Conservation (phyloP, 805 yeast genomes). For the Peterozyma toletana region DNA sequence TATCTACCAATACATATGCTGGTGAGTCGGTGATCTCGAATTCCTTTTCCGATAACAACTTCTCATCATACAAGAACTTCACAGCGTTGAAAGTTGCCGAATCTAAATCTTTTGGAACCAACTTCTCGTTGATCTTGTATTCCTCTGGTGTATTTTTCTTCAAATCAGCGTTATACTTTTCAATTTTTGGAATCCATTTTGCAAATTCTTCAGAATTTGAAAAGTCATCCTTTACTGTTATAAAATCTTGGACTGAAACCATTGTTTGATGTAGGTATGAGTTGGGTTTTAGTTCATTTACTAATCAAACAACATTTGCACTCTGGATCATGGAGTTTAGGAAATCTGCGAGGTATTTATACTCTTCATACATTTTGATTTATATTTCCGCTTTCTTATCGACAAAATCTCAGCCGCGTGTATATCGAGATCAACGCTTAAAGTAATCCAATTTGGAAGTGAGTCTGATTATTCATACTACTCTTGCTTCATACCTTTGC, state of each 20-base stretch:
- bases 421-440: too few relatives aligned
- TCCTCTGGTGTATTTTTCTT: slow-evolving; percentile 17
- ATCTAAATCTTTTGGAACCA: slow-evolving; percentile 26
- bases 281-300: too few relatives aligned
- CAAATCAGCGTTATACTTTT: slow-evolving; percentile 27
- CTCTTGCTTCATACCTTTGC: too few relatives aligned
- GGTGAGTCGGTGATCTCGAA: slow-evolving; percentile 34
- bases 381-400: too few relatives aligned
- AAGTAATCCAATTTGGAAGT: too few relatives aligned
- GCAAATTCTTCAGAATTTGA: slow-evolving; percentile 30
- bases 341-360: too few relatives aligned
- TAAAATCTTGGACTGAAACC: background rate
- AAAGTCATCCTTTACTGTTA: background rate
- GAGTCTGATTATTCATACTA: too few relatives aligned
- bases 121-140: slow-evolving; percentile 21
- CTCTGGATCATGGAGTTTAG: too few relatives aligned
- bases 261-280: background rate
- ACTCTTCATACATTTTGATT: too few relatives aligned
- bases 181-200: slow-evolving; percentile 39
- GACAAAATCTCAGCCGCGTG: too few relatives aligned
- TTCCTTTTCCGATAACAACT: slow-evolving; percentile 25
- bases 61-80: slow-evolving; percentile 25
- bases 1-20: slow-evolving; percentile 32
- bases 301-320: too few relatives aligned
- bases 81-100: slow-evolving; percentile 27